These are phyloP conservation scores for Mycena crocata DNA, from an alignment of 768 basidiomycete genomes.

Conservation along the genomic window DNA sequence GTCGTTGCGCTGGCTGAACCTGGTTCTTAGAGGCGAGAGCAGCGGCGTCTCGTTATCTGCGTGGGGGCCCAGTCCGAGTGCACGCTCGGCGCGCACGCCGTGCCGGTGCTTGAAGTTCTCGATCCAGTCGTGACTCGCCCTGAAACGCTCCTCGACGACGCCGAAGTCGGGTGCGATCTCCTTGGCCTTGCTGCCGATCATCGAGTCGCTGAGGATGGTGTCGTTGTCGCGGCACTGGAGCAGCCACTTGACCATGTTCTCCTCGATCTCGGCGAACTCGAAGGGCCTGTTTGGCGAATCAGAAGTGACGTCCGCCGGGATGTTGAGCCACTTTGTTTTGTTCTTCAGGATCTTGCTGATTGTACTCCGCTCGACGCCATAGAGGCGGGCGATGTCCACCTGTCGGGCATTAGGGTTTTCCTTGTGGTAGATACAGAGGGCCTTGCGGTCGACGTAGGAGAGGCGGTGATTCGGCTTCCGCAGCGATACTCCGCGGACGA, in stretches of 20 bases:
- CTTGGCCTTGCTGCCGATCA: constrained; percentile 73
- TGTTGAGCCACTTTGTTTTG: constrained; percentile 84
- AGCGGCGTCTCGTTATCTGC: constrained; percentile 7
- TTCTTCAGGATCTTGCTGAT: constrained; percentile 92
- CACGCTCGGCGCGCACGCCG: constrained; percentile 54
- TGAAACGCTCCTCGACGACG: constrained; percentile 81
- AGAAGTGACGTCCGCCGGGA: constrained; percentile 59
- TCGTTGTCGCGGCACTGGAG: constrained; percentile 60
- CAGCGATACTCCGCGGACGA: no score
- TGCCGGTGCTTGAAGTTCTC: constrained; percentile 92
- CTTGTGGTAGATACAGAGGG: constrained; percentile 76
- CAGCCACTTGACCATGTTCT: constrained; percentile 70
- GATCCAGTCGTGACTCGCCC: constrained; percentile 92
- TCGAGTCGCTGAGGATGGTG: constrained; percentile 70
- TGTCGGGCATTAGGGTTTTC: constrained; percentile 78
- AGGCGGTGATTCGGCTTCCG: constrained; percentile 87
- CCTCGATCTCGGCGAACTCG: constrained; percentile 85
- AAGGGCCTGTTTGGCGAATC: constrained; percentile 65
- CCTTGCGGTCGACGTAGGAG: constrained; percentile 77
- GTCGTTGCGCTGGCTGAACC: not conserved
- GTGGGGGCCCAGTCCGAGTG: constrained; percentile 26
- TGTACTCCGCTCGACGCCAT: constrained; percentile 90
- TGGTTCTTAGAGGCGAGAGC: constrained; percentile 14
- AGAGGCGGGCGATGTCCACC: constrained; percentile 83
- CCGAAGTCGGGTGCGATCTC: constrained; percentile 68